Evolutionary conservation across 1,139 yeast species (phyloP).

Genomic region (Yamadazyma pseudoaaseri): DNA sequence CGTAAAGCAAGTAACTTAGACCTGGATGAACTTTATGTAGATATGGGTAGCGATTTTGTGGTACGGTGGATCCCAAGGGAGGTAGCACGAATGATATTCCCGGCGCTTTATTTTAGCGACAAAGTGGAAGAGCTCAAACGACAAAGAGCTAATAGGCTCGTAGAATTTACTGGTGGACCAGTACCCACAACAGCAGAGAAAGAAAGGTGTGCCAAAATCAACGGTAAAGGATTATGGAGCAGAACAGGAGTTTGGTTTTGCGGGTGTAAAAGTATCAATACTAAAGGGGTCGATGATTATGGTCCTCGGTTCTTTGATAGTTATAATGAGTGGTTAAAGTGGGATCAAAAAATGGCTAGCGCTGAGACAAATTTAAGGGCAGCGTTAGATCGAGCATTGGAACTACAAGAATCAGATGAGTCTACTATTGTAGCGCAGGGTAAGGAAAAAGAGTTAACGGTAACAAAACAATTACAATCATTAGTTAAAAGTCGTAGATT

Average conservation of each 20-base stretch:
- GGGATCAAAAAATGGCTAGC: slow-evolving; percentile 17
- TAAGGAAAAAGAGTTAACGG: slow-evolving; percentile 6
- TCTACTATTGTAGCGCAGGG: background rate
- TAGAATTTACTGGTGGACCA: slow-evolving; percentile 25
- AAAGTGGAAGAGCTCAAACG: slow-evolving; percentile 13
- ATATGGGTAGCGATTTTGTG: slow-evolving; percentile 26
- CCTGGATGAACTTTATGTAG: slow-evolving; percentile 30
- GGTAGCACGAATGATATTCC: slow-evolving; percentile 19
- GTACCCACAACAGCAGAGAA: slow-evolving; percentile 35
- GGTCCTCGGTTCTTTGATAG: slow-evolving; percentile 17
- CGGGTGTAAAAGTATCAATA: slow-evolving; percentile 13
- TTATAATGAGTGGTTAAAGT: slow-evolving; percentile 19
- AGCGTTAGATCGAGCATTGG: background rate
- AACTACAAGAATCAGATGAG: background rate
- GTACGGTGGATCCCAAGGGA: slow-evolving; percentile 33
- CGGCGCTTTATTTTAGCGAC: slow-evolving; percentile 29
- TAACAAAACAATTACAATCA: slow-evolving; percentile 1
- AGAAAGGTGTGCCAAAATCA: slow-evolving; percentile 20
- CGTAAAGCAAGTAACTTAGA: slow-evolving; percentile 34
- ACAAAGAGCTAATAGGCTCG: slow-evolving; percentile 11
- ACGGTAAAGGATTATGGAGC: slow-evolving; percentile 30
- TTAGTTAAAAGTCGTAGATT: background rate
- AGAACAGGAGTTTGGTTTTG: slow-evolving; percentile 36
- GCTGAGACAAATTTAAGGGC: slow-evolving; percentile 10
- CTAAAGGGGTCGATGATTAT: slow-evolving; percentile 10